Conservation (phyloP, 352 stramenopile genomes). For the Globisporangium cylindrosporum region DNA sequence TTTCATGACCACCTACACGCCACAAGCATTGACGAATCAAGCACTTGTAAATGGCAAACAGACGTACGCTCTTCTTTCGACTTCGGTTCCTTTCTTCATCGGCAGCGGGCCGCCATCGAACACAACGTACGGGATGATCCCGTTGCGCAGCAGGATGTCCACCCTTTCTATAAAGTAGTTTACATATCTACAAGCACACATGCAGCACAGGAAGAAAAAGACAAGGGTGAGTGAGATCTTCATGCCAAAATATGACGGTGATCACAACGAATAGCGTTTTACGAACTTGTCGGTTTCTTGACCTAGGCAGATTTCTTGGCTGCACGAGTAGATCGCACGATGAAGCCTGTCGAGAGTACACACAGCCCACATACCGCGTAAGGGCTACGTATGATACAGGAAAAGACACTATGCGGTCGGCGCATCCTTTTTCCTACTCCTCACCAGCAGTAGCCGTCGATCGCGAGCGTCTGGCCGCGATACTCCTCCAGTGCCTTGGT, state of each 20-base stretch:
- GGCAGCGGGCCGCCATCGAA: slow-evolving; percentile 71
- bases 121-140: slow-evolving; percentile 72
- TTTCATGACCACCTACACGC: background rate
- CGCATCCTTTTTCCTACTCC: slow-evolving; percentile 2
- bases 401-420: background rate
- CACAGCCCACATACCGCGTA: background rate
- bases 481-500: slow-evolving; percentile 53
- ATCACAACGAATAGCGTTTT: background rate
- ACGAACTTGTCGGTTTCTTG: slow-evolving; percentile 67
- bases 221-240: background rate
- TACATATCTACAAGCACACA: slow-evolving; percentile 49
- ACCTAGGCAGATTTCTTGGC: slow-evolving; percentile 66
- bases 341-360: slow-evolving; percentile 50
- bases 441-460: slow-evolving; percentile 85
- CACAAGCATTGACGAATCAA: background rate
- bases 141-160: slow-evolving; percentile 43
- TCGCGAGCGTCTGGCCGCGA: slow-evolving; percentile 60
- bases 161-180: slow-evolving; percentile 74
- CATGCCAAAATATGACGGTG: background rate
- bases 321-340: slow-evolving; percentile 72
- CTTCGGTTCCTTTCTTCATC: slow-evolving; percentile 79
- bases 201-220: background rate
- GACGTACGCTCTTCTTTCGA: slow-evolving; percentile 53
- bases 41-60: background rate
- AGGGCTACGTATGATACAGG: background rate